Evolutionary conservation across 768 basidiomycete genomes (phyloP), one percentile per base, ranked within the genome.

Genomic region (Polyporus arcularius): DNA sequence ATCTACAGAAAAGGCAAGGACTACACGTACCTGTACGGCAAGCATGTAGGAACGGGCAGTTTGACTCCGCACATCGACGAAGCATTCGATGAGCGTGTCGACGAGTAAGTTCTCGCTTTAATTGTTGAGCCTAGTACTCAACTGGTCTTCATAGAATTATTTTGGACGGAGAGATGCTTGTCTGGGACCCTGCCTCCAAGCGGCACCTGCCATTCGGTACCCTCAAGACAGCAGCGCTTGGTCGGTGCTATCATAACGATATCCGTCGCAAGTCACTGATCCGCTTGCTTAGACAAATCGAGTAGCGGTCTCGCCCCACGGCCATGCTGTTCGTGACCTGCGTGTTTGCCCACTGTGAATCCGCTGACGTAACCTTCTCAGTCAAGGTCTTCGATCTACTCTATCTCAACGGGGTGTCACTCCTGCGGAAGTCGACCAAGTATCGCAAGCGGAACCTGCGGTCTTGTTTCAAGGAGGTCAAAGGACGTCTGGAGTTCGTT

Each of bases 351-450:
- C 9, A 7, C 10, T 10, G 46, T 12, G 14, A 8, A 26, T 26
- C 9, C 26, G 11, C 28, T 18, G 28, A 8, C 12, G 21, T 26
- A 48, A 15, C 28, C 21, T 30, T 26, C n/a, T 2, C 62, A 98
- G 96, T 97, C 84, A 98, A 97, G 74, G 84, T 98, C 10, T 98
- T 99, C 69, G 97, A 99, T 73, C 78, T 98, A 21, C 78, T 99
- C 0, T 94, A 91, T 70, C 80, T 97, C 59, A 95, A 96, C 65
- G 89, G 88, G n/a, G 80, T 82, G 70, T 88, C 88, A 4, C 81
- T 96, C 3, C 80, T 94, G 49, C 80, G 88, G 55, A 86, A 82
- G 65, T 85, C 90, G 0, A 81, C 90, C 26, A 79, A 80, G 40
- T 87, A 88, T 67, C 86, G 97, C 38, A 96, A 94, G 73, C 82